A percentile compares a stretch with the other conserved stretches of the same genome.
phyloP scores from a whole-genome alignment of 805 yeast genomes.

The Ogataea polymorpha region DNA sequence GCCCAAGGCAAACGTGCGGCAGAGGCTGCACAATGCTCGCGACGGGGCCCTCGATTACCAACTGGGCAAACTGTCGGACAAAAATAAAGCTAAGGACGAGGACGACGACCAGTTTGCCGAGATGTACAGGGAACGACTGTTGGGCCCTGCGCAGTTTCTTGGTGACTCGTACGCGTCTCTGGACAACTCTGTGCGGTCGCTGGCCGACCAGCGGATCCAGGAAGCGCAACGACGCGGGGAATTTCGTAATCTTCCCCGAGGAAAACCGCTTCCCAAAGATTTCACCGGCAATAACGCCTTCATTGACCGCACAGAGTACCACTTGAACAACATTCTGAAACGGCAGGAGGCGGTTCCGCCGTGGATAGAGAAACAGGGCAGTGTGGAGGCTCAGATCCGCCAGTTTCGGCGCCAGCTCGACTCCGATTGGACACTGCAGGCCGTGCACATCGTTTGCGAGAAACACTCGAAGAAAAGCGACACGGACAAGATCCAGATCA shows the following conservation, averaged over 20 bases:
- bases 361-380: slow-evolving; percentile 80
- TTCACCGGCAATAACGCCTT: slow-evolving; percentile 47
- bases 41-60: slow-evolving; percentile 66
- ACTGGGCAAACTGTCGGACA: slow-evolving; percentile 36
- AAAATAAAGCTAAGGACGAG: slow-evolving; percentile 21
- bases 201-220: slow-evolving; percentile 75
- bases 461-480: slow-evolving; percentile 18
- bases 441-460: slow-evolving; percentile 31
- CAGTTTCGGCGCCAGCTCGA: slow-evolving; percentile 46
- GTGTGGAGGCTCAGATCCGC: slow-evolving; percentile 46
- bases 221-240: slow-evolving; percentile 72
- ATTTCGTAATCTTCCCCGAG: slow-evolving; percentile 62
- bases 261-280: slow-evolving; percentile 49
- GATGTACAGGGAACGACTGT: slow-evolving; percentile 58
- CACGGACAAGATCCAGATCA: slow-evolving; percentile 17
- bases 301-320: slow-evolving; percentile 69
- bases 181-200: slow-evolving; percentile 52
- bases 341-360: slow-evolving; percentile 82
- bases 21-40: slow-evolving; percentile 56
- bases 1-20: slow-evolving; percentile 23
- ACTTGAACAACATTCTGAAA: slow-evolving; percentile 70
- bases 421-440: slow-evolving; percentile 36
- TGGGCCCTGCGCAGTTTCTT: slow-evolving; percentile 53
- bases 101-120: slow-evolving; percentile 53
- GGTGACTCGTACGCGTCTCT: slow-evolving; percentile 41